phyloP scores from a whole-genome alignment of 2,329 filamentous ascomycete species.

The Waltergamsia citrina region DNA sequence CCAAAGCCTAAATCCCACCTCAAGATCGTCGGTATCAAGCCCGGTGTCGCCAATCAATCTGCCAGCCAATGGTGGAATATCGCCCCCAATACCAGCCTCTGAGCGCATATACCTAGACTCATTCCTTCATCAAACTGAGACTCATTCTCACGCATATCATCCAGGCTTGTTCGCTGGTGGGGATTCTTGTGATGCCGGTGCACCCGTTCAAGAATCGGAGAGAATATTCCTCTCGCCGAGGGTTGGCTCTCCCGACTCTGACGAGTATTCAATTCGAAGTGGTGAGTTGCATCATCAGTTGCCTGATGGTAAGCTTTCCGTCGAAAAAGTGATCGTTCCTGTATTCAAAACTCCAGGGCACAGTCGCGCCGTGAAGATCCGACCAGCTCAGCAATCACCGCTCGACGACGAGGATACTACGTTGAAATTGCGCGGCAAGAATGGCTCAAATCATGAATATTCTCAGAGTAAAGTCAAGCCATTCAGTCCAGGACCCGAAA shows the following conservation, averaged over 20 bases:
- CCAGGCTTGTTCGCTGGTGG: conserved; percentile 9
- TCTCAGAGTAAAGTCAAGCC: too few species aligned
- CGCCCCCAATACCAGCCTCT: neutral
- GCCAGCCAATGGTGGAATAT: neutral
- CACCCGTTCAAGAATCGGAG: conserved; percentile 2
- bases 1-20: neutral
- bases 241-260: conserved; percentile 9
- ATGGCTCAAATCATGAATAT: neutral
- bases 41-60: neutral
- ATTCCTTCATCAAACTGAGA: conserved; percentile 6
- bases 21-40: neutral
- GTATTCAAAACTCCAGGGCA: conserved; percentile 11
- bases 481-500: too few species aligned
- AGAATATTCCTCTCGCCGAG: conserved; percentile 3
- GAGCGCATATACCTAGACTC: conserved; percentile 8
- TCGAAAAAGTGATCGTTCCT: conserved; percentile 6
- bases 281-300: conserved; percentile 10
- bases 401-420: neutral
- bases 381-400: conserved; percentile 11
- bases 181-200: conserved; percentile 10
- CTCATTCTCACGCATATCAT: conserved; percentile 8
- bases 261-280: conserved; percentile 6
- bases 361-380: conserved; percentile 13
- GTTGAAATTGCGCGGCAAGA: too few species aligned
- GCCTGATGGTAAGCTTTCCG: conserved; percentile 7